These are phyloP conservation scores for Acanthamoeba rhysodes DNA, from an alignment of 208 protist species.

Conservation along the genomic window DNA sequence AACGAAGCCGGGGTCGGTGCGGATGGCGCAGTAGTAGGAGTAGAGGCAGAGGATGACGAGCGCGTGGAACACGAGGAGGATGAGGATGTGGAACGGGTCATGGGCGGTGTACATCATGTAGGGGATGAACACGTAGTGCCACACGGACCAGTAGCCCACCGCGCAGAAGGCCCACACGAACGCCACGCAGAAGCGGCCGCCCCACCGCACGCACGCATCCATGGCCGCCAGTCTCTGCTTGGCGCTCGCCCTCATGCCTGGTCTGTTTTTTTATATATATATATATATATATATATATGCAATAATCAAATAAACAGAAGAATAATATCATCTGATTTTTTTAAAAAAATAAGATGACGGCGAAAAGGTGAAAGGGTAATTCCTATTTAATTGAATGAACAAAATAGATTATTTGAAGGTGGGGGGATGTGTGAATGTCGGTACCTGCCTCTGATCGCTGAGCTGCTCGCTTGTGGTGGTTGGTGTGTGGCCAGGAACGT, in stretches of 20 bases:
- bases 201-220: background rate
- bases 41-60: slow-evolving; percentile 1
- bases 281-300: too few relatives aligned
- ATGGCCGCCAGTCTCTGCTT: background rate
- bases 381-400: too few relatives aligned
- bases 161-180: slow-evolving; percentile 53
- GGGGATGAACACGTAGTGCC: slow-evolving; percentile 49
- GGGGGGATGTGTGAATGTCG: too few relatives aligned
- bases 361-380: too few relatives aligned
- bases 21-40: slow-evolving; percentile 37
- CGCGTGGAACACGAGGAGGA: background rate
- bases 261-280: too few relatives aligned
- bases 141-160: slow-evolving; percentile 20
- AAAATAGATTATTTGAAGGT: too few relatives aligned
- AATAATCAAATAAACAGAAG: too few relatives aligned
- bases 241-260: background rate
- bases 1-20: slow-evolving; percentile 25
- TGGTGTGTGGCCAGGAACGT: too few relatives aligned
- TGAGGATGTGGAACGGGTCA: background rate
- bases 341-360: too few relatives aligned
- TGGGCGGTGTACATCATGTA: slow-evolving; percentile 50
- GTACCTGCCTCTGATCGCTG: too few relatives aligned
- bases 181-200: background rate
- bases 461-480: too few relatives aligned
- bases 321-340: too few relatives aligned